Evolutionary conservation across 306 rosid genomes (phyloP), one percentile per base, ranked within the genome.

Genomic region (Hylodesmum podocarpum): DNA sequence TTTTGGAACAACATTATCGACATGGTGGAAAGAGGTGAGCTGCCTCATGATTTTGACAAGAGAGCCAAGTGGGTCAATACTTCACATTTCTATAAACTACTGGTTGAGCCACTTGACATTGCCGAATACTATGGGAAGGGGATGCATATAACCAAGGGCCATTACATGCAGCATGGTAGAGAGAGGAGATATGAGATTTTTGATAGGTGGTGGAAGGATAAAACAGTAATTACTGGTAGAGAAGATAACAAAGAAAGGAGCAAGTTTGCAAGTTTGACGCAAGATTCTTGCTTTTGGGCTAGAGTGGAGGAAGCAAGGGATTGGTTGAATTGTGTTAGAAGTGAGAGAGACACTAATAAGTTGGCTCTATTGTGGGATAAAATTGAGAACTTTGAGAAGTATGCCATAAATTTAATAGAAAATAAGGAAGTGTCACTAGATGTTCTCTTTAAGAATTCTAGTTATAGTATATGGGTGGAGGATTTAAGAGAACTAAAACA

Each of bases 251-350:
- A 59, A 15, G 29, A 27, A 70, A 87, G 98, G 76, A 92, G 82
- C 86, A 88, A 31, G 49, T 90, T 79, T 67, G 97, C 98, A 3
- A 72, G 95, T 78, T 77, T 72, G 79, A 95, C 98, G 11, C 97
- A 92, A 81, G 97, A 95, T 87, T 79, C 98, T 13, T 88, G 95
- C 82, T 95, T 95, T 78, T 92, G 98, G 98, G 98, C 96, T 11
- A 90, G 62, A 63, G 81, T 92, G 65, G 98, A 90, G 79, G 98
- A 94, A 81, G 98, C 98, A 64, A 82, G 84, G 84, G 97, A 90
- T n/a, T 86, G 88, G 86, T 63, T 95, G 39, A 86, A 80, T 73
- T 51, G 68, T 46, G 81, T 88, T 78, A 87, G 85, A 83, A 82
- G 82, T 4, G 96, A 85, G 70, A 81, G 74, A 43, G 95, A 88